Conservation (phyloP, 2,329 filamentous ascomycete genomes). For the Colletotrichum sidae region DNA sequence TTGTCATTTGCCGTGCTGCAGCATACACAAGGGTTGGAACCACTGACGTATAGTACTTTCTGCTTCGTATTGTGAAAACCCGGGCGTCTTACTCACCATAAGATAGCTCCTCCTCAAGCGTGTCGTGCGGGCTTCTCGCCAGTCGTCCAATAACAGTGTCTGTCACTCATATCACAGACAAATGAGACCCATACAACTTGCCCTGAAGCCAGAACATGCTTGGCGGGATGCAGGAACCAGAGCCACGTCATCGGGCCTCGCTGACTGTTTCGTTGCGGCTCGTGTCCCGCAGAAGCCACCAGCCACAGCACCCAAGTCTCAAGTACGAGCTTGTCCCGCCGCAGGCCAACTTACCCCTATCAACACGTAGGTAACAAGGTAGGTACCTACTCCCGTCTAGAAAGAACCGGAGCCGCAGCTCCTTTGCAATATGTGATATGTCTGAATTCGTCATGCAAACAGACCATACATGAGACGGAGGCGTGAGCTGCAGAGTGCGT, state of each 20-base stretch:
- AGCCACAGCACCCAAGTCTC: conserved; percentile 5
- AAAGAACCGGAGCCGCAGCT: background rate
- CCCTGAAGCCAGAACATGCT: background rate
- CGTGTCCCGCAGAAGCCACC: background rate
- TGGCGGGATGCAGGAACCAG: conserved; percentile 22
- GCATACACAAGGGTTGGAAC: no score
- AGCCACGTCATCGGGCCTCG: conserved; percentile 20
- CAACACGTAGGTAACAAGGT: no score
- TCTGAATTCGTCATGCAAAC: no score
- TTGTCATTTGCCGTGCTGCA: no score
- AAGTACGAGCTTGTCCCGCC: background rate
- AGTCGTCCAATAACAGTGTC: background rate
- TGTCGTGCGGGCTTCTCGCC: no score
- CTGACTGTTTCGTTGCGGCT: conserved; percentile 1
- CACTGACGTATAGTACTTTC: no score
- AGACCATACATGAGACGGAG: conserved; percentile 9
- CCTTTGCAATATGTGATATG: no score
- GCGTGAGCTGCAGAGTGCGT: background rate
- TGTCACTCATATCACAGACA: background rate
- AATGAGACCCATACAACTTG: background rate
- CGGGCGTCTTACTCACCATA: no score
- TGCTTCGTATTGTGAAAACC: no score
- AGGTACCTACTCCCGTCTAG: background rate
- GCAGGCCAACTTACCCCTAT: no score
- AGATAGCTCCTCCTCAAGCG: no score